Evolutionary conservation across 768 basidiomycete genomes (phyloP), one percentile per base, ranked within the genome.

Genomic region (Pseudohyphozyma bogoriensis): DNA sequence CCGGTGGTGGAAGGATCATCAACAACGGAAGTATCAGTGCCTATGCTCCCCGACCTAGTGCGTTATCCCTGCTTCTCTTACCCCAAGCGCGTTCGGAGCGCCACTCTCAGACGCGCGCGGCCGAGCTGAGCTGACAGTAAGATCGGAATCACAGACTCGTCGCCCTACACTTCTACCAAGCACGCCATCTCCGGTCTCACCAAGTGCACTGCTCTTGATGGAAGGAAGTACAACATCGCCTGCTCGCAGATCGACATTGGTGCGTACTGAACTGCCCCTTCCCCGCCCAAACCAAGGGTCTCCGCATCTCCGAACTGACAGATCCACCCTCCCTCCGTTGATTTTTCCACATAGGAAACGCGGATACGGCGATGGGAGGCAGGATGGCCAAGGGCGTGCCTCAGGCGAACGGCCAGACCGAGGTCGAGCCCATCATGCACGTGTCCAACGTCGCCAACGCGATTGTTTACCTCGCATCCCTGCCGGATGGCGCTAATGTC

Each of bases 201-300:
- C 15, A 87, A 85, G 72, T 80, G 78, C 44, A 85, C 83, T 7
- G 79, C 83, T 2, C 81, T 92, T 28, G 88, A 90, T 69, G 89
- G 87, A 0, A 77, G 88, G 10, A 75, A 78, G 33, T 81, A 81
- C 72, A 78, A 82, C 68, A 89, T 92, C 56, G 81, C 86, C 5
- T 82, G 81, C 69, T 85, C 85, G 2, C 87, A 90, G 70, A 80
- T 90, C 51, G 88, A 90, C 71, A 86, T 90, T 50, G 88, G 87
- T 83, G 49, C 32, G 71, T 50, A 22, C 9, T 26, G 20, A 7
- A 42, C 18, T 0, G 7, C 29, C 12, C 36, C 29, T n/a, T 24
- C 35, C 37, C 6, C n/a, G n/a, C n/a, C n/a, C n/a, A n/a, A n/a
- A n/a, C n/a, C n/a, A n/a, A n/a, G n/a, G n/a, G n/a, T n/a, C n/a